Percentiles rank a stretch among this genome's conserved stretches.
Evolutionary conservation across 1,284 basidiomycete species (phyloP).

Genomic region (Austroboletus novae-zelandiae): DNA sequence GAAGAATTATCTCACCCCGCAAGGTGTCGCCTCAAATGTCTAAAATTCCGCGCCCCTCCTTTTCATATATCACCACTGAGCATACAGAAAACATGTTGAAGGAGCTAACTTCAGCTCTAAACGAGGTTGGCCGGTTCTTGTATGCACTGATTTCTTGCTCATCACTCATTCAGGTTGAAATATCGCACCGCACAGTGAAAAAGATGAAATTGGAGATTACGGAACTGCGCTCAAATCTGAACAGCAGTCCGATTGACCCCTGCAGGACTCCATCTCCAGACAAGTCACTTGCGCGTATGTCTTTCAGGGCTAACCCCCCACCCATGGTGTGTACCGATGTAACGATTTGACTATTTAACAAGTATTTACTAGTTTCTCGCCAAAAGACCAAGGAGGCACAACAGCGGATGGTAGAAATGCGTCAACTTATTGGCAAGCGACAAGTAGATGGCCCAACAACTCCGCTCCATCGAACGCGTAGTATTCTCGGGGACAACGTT

Average conservation of each 20-base stretch:
- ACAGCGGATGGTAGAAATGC: conserved; percentile 77
- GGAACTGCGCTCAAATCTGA: conserved; percentile 32
- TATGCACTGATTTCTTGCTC: not conserved
- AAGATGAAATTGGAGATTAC: conserved; percentile 64
- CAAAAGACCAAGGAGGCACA: conserved; percentile 71
- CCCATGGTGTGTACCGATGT: conserved; percentile 39
- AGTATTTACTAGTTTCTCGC: conserved; percentile 8
- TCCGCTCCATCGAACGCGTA: conserved; percentile 44
- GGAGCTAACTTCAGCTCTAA: conserved; percentile 54
- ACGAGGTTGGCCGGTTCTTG: conserved; percentile 49
- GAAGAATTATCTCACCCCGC: conserved; percentile 49
- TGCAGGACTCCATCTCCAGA: conserved; percentile 53
- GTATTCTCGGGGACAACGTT: conserved; percentile 27
- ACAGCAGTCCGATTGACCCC: conserved; percentile 33
- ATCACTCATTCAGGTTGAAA: conserved; percentile 52
- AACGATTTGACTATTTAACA: conserved; percentile 2
- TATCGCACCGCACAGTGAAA: conserved; percentile 63
- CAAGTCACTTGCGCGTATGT: conserved; percentile 44
- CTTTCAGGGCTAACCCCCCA: conserved; percentile 37
- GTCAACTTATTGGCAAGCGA: conserved; percentile 61
- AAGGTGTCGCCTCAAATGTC: conserved; percentile 52
- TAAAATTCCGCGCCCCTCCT: conserved; percentile 21
- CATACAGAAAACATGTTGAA: conserved; percentile 45
- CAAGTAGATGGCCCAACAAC: conserved; percentile 44
- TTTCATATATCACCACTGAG: conserved; percentile 31